These are phyloP conservation scores for Piloderma croceum DNA, from an alignment of 768 basidiomycete species.

Conservation along the genomic window DNA sequence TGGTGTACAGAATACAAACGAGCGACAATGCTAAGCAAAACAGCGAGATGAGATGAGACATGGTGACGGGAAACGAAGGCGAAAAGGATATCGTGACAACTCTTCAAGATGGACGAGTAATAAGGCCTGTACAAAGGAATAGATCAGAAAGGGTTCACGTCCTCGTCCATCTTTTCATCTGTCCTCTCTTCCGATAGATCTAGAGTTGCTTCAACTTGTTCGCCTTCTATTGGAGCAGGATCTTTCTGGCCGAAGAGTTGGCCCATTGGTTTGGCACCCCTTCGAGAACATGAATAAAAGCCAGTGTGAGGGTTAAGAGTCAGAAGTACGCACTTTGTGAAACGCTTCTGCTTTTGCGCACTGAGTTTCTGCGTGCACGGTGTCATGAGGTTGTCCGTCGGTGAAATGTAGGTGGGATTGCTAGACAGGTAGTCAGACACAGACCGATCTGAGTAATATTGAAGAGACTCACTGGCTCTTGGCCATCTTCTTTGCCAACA, in stretches of 20 bases:
- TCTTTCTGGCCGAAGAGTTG: slow-evolving; percentile 52
- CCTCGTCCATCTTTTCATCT: slow-evolving; percentile 42
- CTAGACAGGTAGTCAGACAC: slow-evolving; percentile 33
- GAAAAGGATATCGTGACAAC: not conserved
- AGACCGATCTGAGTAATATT: slow-evolving; percentile 7
- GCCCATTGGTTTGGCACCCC: slow-evolving; percentile 55
- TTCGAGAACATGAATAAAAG: slow-evolving; percentile 21
- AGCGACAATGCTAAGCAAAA: not conserved
- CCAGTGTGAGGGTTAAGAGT: slow-evolving; percentile 3
- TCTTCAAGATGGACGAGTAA: not conserved
- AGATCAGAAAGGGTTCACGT: slow-evolving; percentile 70
- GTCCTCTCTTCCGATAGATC: slow-evolving; percentile 20
- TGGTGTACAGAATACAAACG: too few relatives aligned
- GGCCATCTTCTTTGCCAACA: slow-evolving; percentile 90
- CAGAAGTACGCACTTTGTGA: slow-evolving; percentile 61
- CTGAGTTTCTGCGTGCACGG: slow-evolving; percentile 89
- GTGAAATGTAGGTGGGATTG: slow-evolving; percentile 85
- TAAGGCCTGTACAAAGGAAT: not conserved
- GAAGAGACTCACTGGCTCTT: slow-evolving; percentile 65
- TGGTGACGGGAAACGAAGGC: not conserved
- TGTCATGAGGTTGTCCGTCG: slow-evolving; percentile 93
- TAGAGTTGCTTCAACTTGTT: slow-evolving; percentile 28
- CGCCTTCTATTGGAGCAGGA: slow-evolving; percentile 31
- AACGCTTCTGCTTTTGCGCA: slow-evolving; percentile 90
- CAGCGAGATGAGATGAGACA: not conserved